These are phyloP conservation scores for Aphanomyces astaci DNA, from an alignment of 352 stramenopile species.

Conservation along the genomic window DNA sequence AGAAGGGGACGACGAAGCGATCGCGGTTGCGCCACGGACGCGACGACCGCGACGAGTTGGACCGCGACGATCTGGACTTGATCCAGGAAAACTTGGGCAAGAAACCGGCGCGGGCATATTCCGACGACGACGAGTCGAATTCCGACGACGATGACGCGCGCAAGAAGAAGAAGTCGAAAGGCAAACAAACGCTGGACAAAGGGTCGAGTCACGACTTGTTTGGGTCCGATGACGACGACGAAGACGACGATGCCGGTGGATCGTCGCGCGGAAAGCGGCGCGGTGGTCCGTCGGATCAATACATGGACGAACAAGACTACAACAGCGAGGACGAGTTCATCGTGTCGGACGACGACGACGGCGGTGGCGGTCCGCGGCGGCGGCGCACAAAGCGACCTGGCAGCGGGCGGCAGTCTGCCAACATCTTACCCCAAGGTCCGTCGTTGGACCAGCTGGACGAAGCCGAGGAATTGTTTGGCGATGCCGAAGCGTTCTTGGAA, in stretches of 20 bases:
- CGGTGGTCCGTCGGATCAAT: constrained; percentile 23
- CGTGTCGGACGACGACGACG: constrained; percentile 85
- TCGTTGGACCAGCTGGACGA: constrained; percentile 88
- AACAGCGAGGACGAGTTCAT: constrained; percentile 88
- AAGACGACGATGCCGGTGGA: constrained; percentile 62
- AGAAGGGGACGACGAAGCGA: constrained; percentile 60
- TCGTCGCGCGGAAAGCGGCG: constrained; percentile 44
- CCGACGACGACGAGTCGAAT: constrained; percentile 47
- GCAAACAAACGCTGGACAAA: constrained; percentile 54
- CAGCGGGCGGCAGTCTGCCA: constrained; percentile 40
- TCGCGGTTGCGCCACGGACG: constrained; percentile 21
- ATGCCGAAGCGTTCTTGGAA: constrained; percentile 85
- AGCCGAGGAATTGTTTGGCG: constrained; percentile 83
- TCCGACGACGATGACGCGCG: constrained; percentile 39
- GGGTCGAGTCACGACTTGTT: constrained; percentile 86
- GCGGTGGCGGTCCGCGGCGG: constrained; percentile 57
- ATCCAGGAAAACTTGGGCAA: constrained; percentile 85
- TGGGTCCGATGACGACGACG: constrained; percentile 73
- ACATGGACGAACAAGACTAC: constrained; percentile 81
- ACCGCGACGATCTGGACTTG: constrained; percentile 82
- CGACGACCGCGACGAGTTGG: constrained; percentile 66
- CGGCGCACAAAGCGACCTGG: constrained; percentile 48
- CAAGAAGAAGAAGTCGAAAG: constrained; percentile 62
- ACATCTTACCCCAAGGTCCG: constrained; percentile 73
- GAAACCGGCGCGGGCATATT: constrained; percentile 60